Base-by-base conservation (phyloP, 306 rosid genomes). In the Canavalia ensiformis region DNA sequence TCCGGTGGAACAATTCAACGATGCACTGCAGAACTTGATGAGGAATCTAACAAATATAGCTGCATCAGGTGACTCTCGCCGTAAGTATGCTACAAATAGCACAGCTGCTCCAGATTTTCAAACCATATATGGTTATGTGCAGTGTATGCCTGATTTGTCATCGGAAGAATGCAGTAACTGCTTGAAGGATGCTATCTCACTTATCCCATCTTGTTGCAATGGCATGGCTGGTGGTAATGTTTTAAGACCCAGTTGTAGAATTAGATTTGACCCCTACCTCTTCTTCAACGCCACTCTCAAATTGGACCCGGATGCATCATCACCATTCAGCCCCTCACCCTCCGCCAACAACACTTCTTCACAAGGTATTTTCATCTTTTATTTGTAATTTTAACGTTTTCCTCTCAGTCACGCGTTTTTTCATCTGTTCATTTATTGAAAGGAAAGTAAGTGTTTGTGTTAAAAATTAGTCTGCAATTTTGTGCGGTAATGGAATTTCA, bases 121-220 rank as follows among this genome's bases (percentile, higher is more conserved):
- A 2, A 54, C 30, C 1, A 7, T 77, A 56, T 44, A 28, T 9
- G 90, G 74, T 44, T 70, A 69, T 13, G 62, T 28, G 1, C 88
- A 85, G 81, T 87, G 92, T 57, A 54, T 78, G 0, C 88, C 87
- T 2, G 86, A 89, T 75, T 60, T 89, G 66, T 50, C 86, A 0
- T 0, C 13, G 9, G 2, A 0, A 8, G 47, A 70, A 1, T 89
- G 92, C 51, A 25, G 0, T 29, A 1, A 1, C 2, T 87, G 92
- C 73, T 62, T 87, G 41, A 6, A 1, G 4, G 0, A 0, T 0
- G 62, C 66, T 1, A 2, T 72, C 4, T 5, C 1, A 0, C 0
- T 4, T 0, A 51, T 85, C 4, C 25, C 33, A 4, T 0, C 0
- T 4, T 75, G 46, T 41, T 82, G 81, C 67, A n/a, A 0, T 0